These are phyloP conservation scores for Litchi chinensis DNA, from an alignment of 345 rosid genomes.

Conservation along the genomic window DNA sequence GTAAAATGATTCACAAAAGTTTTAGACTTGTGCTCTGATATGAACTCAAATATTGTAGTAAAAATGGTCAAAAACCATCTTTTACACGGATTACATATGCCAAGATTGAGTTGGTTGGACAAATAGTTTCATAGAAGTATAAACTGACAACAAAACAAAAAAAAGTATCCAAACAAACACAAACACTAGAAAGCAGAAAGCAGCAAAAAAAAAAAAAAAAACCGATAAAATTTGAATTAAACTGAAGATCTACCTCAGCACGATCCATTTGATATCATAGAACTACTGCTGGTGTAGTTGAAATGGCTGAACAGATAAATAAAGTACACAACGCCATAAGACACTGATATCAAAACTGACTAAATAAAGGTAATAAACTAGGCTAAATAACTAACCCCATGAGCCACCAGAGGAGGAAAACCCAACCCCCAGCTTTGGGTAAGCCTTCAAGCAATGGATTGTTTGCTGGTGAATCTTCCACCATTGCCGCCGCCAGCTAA, in stretches of 20 bases:
- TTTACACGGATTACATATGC: no score
- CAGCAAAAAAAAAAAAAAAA: constrained; percentile 6
- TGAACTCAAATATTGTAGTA: neutral
- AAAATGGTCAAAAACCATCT: neutral
- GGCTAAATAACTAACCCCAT: constrained; percentile 62
- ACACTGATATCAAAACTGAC: neutral
- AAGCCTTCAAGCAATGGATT: constrained; percentile 82
- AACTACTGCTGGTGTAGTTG: constrained; percentile 80
- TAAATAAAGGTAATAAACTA: neutral
- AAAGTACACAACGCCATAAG: constrained; percentile 10
- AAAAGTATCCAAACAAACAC: neutral
- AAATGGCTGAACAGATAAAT: constrained; percentile 69
- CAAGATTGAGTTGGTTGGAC: no score
- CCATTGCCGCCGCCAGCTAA: no score
- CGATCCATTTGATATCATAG: constrained; percentile 27
- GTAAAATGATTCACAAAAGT: neutral
- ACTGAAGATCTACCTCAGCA: constrained; percentile 12
- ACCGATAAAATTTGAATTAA: neutral
- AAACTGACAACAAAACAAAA: neutral
- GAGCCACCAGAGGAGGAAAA: constrained; percentile 91
- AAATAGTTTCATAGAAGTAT: neutral
- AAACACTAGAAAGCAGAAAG: neutral
- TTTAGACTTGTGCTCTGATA: neutral
- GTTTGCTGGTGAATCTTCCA: constrained; percentile 65
- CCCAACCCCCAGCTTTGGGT: constrained; percentile 75